Evolutionary conservation across 306 rosid species (phyloP), one percentile per base, ranked within the genome.

Genomic region (Sechiopsis laciniata): DNA sequence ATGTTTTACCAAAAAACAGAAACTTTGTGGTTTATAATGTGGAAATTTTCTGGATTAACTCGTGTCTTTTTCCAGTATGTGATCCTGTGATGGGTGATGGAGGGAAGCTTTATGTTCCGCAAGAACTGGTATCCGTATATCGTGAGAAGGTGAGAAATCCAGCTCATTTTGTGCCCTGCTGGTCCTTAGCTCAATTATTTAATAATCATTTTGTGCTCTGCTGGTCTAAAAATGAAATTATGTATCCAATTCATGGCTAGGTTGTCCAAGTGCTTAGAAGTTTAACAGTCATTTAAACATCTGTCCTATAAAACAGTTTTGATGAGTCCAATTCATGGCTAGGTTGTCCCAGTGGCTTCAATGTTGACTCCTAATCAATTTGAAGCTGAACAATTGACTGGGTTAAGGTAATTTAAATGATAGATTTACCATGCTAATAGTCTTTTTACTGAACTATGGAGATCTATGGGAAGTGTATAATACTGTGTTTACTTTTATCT

Each of bases 51-150:
- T 68, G 71, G 71, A 65, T 65, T 17, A 8, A 54, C 20, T 29
- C 19, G 42, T 17, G 65, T 51, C 53, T 73, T 58, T 66, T 83
- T 71, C 79, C 76, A 93, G 98, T 94, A 40, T 94, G 98, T 82
- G 98, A 94, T 90, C 98, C 96, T 62, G 98, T 94, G 82, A 76
- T 90, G 97, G 98, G 98, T 76, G 98, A 94, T 77, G 96, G 87
- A 84, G 98, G 96, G 75, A 94, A 87, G 85, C 89, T 94, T 46
- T 90, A 90, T 82, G 95, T 94, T 74, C 96, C 98, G 62, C 72
- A 58, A 78, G 96, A 94, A 65, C 81, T 90, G 78, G 87, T 90
- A 37, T 80, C 92, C 12, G 92, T 94, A 40, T 94, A 94, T 74
- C 96, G 97, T 16, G 92, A 94, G 79, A 94, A 84, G 97, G 98